phyloP scores from a whole-genome alignment of 768 basidiomycete species.

The Lactarius psammicola region DNA sequence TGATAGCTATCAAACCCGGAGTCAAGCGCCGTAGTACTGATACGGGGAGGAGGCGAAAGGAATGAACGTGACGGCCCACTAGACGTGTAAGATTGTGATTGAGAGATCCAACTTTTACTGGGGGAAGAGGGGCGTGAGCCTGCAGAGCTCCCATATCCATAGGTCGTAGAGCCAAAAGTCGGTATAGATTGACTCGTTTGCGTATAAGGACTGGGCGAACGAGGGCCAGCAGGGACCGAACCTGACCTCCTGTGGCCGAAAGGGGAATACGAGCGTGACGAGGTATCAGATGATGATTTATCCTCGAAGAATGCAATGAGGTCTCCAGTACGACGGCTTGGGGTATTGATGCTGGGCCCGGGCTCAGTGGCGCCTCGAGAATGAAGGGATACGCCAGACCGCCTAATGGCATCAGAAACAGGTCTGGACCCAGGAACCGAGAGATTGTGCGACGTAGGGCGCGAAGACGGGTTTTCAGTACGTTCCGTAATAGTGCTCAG shows the following conservation, averaged over 20 bases:
- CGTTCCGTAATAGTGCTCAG: slow-evolving; percentile 78
- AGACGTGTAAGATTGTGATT: slow-evolving; percentile 32
- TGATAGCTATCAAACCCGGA: slow-evolving; percentile 38
- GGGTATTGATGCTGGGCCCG: slow-evolving; percentile 39
- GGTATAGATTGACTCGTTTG: slow-evolving; percentile 43
- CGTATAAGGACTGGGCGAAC: slow-evolving; percentile 41
- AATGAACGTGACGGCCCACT: slow-evolving; percentile 36
- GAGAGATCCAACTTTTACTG: slow-evolving; percentile 43
- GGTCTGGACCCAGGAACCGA: slow-evolving; percentile 36
- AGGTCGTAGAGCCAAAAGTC: slow-evolving; percentile 39
- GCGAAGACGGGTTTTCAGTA: slow-evolving; percentile 63
- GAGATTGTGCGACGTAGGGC: slow-evolving; percentile 48
- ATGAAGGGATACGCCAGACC: slow-evolving; percentile 44
- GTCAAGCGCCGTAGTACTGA: slow-evolving; percentile 32
- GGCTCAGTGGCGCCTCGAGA: slow-evolving; percentile 61
- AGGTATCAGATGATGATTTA: slow-evolving; percentile 39
- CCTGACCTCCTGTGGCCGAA: slow-evolving; percentile 51
- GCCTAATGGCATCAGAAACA: slow-evolving; percentile 44
- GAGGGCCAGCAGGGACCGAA: slow-evolving; percentile 44
- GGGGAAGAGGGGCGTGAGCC: slow-evolving; percentile 50
- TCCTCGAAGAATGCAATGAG: slow-evolving; percentile 75
- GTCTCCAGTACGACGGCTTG: slow-evolving; percentile 57
- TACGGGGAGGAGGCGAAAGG: slow-evolving; percentile 48
- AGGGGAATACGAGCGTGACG: slow-evolving; percentile 33
- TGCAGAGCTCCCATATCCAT: slow-evolving; percentile 38